Evolutionary conservation across 2,329 filamentous ascomycete species (phyloP), one percentile per base, ranked within the genome.

Genomic region (Clonostachys sp.): DNA sequence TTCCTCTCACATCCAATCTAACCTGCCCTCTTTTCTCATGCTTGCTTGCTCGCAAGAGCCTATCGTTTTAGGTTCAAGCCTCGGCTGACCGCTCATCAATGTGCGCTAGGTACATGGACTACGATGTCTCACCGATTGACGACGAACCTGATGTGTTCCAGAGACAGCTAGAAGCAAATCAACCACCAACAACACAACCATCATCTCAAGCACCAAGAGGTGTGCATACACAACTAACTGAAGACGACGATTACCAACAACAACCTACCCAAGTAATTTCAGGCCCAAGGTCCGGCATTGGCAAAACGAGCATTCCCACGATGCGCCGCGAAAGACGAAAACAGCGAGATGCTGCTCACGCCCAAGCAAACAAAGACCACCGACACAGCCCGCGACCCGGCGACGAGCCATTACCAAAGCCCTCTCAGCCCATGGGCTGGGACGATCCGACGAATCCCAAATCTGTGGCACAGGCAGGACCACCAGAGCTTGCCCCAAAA

Each of bases 301-400:
- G 44, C 65, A 62, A 44, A 73, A 65, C 51, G 75, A 71, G 24
- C 49, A 78, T 80, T 46, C 73, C 76, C 18, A 72, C 64, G 56
- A 71, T 79, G 70, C 77, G 76, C 39, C 73, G 73, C 41, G 72
- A 78, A 50, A 73, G 71, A 36, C 67, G 71, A 33, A 70, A 72
- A 55, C 68, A 70, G 47, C 69, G 70, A 18, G 68, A 73, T 7
- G 65, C 63, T 2, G 64, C 65, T 8, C 24, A 30, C 24, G 59
- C 61, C 17, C 14, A 39, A 18, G 36, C 36, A 8, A 39, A 39
- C 36, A n/a, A 18, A n/a, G 36, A 39, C 36, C 36, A 39, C 6
- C 24, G 24, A 30, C 24, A 30, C 9, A 30, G 24, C 24, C 24
- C 24, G 8, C 24, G 24, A 30, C 24, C 24, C 9, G 24, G 48